Evolutionary conservation across 225 moss, liverwort and hornwort genomes (phyloP).

Genomic region (Physcomitrium patens): DNA sequence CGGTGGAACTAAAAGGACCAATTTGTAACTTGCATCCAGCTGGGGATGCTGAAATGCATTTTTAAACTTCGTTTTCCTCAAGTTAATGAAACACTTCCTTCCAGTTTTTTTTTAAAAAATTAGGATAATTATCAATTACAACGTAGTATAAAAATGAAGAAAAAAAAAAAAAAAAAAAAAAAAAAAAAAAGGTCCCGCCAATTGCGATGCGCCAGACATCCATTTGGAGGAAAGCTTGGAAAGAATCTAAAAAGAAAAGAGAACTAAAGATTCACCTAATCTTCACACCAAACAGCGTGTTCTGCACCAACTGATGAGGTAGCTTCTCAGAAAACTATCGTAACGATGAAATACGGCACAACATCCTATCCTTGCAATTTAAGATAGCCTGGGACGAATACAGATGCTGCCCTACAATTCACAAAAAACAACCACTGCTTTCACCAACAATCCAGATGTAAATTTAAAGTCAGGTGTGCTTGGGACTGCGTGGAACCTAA

Average conservation of each 20-base stretch:
- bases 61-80: background rate
- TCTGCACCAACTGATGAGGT: background rate
- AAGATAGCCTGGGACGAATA: background rate
- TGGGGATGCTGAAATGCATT: background rate
- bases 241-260: too few species aligned
- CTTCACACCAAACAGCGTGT: background rate
- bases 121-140: background rate
- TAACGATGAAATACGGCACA: background rate
- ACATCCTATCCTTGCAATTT: background rate
- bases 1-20: background rate
- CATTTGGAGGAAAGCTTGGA: background rate
- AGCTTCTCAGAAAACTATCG: too few species aligned
- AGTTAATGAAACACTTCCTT: background rate
- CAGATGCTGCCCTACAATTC: background rate
- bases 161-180: too few species aligned
- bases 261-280: background rate
- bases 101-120: background rate
- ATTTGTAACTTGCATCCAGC: background rate
- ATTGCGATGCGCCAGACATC: background rate
- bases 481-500: too few species aligned
- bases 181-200: conserved; percentile 1
- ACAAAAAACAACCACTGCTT: background rate
- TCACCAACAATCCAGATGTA: background rate
- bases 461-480: too few species aligned
- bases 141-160: too few species aligned